A percentile compares a stretch with the other conserved stretches of the same genome.
These are phyloP conservation scores for Parmelia sp. DNA, from an alignment of 495 filamentous ascomycete species.

Conservation along the genomic window DNA sequence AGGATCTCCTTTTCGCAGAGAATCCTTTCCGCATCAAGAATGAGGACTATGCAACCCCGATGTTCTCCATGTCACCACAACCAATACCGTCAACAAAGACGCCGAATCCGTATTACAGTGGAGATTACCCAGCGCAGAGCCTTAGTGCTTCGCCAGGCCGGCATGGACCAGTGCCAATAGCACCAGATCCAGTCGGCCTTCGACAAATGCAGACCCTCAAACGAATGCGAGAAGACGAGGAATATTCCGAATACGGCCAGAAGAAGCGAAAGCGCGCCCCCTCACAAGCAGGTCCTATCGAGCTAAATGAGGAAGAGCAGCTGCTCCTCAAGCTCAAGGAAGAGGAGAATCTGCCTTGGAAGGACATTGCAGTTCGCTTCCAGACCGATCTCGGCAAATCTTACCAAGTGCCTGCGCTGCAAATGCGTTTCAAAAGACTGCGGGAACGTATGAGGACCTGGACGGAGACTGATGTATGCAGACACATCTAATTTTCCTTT, in stretches of 20 bases:
- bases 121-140: constrained; percentile 21
- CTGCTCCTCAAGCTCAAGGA: constrained; percentile 61
- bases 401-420: constrained; percentile 61
- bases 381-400: constrained; percentile 55
- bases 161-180: constrained; percentile 26
- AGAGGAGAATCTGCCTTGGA: constrained; percentile 63
- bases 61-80: constrained; percentile 28
- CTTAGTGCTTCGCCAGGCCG: constrained; percentile 22
- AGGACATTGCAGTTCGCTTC: constrained; percentile 59
- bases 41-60: constrained; percentile 26
- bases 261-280: constrained; percentile 28
- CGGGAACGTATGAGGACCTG: constrained; percentile 58
- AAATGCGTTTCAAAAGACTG: constrained; percentile 66
- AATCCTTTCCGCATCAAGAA: constrained; percentile 27
- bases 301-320: constrained; percentile 57
- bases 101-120: constrained; percentile 22
- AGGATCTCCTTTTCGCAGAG: constrained; percentile 28
- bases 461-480: constrained; percentile 60
- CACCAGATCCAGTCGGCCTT: constrained; percentile 29
- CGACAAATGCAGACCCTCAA: constrained; percentile 30
- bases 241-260: constrained; percentile 26
- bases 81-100: constrained; percentile 19
- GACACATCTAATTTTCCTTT: constrained; percentile 23
- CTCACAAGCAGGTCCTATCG: constrained; percentile 27
- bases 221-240: constrained; percentile 28